phyloP scores from a whole-genome alignment of 1,139 yeast species.

The Blastobotrys ciferrii region DNA sequence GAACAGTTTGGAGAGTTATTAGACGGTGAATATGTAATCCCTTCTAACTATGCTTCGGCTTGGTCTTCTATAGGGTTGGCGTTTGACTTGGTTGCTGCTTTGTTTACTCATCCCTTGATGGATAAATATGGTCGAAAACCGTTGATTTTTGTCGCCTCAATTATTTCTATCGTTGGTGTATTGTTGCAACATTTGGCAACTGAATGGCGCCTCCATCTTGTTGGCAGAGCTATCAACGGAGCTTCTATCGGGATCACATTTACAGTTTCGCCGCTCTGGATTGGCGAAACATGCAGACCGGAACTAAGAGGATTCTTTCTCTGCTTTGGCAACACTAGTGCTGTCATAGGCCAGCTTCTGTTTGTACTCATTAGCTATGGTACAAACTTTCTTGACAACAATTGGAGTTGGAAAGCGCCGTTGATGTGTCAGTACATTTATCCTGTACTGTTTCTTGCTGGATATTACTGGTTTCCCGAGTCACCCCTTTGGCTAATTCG shows the following conservation, averaged over 20 bases:
- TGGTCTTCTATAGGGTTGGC: neutral
- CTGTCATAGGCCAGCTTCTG: neutral
- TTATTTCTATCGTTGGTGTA: constrained; percentile 2
- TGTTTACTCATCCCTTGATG: constrained; percentile 1
- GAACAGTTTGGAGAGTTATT: neutral
- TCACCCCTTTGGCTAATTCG: constrained; percentile 2
- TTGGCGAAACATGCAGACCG: constrained; percentile 3
- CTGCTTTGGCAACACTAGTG: constrained; percentile 3
- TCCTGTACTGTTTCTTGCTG: neutral
- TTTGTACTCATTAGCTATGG: constrained; percentile 4
- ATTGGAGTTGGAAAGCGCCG: constrained; percentile 5
- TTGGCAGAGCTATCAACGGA: constrained; percentile 2
- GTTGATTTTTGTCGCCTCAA: neutral
- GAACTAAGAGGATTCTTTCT: constrained; percentile 1
- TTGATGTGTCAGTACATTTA: constrained; percentile 2
- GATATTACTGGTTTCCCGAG: constrained; percentile 6
- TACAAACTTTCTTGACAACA: neutral
- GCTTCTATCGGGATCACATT: constrained; percentile 2
- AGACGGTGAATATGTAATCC: constrained; percentile 1
- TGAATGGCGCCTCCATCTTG: constrained; percentile 3
- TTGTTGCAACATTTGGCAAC: neutral
- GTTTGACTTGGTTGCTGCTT: neutral
- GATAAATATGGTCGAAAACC: constrained; percentile 3
- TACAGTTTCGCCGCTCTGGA: constrained; percentile 2
- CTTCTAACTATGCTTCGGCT: neutral